phyloP scores from a whole-genome alignment of 768 basidiomycete genomes.

The Austroboletus eburneus region DNA sequence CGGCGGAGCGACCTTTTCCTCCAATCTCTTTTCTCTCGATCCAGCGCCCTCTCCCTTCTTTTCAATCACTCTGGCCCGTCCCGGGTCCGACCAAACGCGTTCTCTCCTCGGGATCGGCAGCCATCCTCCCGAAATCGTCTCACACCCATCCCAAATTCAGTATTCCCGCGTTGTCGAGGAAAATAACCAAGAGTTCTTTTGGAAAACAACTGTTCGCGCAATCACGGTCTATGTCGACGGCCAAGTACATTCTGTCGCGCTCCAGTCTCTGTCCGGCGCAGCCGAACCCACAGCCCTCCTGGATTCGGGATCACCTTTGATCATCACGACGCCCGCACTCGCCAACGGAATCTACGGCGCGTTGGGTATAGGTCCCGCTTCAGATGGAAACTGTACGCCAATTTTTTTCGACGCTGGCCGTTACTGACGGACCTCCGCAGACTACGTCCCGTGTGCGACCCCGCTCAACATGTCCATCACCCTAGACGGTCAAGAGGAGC shows the following conservation, averaged over 20 bases:
- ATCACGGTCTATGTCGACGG: constrained; percentile 62
- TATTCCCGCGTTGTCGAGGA: constrained; percentile 48
- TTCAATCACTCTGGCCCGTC: constrained; percentile 63
- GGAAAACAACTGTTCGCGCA: constrained; percentile 55
- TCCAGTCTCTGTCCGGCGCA: constrained; percentile 41
- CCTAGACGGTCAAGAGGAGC: constrained; percentile 50
- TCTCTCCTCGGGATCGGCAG: constrained; percentile 65
- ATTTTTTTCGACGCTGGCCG: background rate
- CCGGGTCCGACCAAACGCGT: constrained; percentile 53
- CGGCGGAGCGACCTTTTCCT: constrained; percentile 64
- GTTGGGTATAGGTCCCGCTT: constrained; percentile 52
- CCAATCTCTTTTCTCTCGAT: constrained; percentile 65
- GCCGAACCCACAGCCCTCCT: constrained; percentile 61
- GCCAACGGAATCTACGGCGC: constrained; percentile 80
- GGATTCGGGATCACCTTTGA: constrained; percentile 67
- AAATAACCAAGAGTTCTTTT: constrained; percentile 44
- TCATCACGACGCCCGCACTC: constrained; percentile 54
- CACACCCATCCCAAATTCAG: constrained; percentile 46
- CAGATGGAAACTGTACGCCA: constrained; percentile 61
- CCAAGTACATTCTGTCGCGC: constrained; percentile 31
- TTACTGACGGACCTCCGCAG: constrained; percentile 35
- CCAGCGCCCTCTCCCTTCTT: constrained; percentile 63
- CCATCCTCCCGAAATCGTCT: constrained; percentile 53
- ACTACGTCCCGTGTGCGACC: constrained; percentile 68
- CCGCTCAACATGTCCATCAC: constrained; percentile 72